These are phyloP conservation scores for Salvia sclarea DNA, from an alignment of 305 asterid genomes.

Conservation along the genomic window DNA sequence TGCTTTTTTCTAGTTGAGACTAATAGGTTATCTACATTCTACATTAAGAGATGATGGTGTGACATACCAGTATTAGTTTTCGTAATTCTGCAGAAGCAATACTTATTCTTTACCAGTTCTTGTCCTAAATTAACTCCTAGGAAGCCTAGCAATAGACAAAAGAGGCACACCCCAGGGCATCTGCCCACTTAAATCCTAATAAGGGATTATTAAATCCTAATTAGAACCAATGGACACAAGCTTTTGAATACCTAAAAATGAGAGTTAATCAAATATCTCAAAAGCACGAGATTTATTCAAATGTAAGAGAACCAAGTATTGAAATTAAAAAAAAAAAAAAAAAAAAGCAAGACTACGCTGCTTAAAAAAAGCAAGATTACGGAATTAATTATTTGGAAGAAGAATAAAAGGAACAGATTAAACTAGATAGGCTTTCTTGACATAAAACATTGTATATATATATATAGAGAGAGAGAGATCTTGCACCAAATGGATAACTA, in stretches of 20 bases:
- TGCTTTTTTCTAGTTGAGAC: not conserved
- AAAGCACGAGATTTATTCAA: not conserved
- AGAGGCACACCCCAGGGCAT: too few relatives aligned
- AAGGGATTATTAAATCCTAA: too few relatives aligned
- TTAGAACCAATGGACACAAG: too few relatives aligned
- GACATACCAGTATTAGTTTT: not conserved
- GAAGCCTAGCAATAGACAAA: not conserved
- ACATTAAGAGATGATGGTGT: not conserved
- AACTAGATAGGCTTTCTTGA: not conserved
- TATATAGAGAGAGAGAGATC: too few relatives aligned
- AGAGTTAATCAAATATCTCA: not conserved
- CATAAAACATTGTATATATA: too few relatives aligned
- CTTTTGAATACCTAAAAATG: too few relatives aligned
- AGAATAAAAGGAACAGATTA: not conserved
- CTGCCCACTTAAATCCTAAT: too few relatives aligned
- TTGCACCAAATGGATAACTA: not conserved
- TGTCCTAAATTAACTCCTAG: not conserved
- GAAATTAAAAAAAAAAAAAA: too few relatives aligned
- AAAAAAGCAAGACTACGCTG: not conserved
- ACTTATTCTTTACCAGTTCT: not conserved
- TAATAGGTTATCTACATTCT: not conserved
- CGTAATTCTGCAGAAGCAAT: not conserved
- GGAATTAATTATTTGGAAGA: not conserved
- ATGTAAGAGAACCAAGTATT: not conserved
- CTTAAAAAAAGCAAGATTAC: not conserved